Evolutionary conservation across 257 asterid species (phyloP), one percentile per base, ranked within the genome.

Genomic region (Jasminum sambac): DNA sequence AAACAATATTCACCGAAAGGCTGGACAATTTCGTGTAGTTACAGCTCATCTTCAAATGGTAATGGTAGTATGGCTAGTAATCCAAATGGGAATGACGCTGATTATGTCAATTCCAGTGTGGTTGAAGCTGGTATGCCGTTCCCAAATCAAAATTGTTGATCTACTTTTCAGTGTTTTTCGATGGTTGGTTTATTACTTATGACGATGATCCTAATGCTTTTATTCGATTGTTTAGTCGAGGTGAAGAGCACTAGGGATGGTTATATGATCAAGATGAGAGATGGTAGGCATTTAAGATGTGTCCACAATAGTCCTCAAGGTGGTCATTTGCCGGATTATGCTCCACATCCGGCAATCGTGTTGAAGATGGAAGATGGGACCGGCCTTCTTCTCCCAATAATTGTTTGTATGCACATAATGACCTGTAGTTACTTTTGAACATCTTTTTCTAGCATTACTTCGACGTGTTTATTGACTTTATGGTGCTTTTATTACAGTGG

Each of bases 61-160:
- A 87, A 88, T 80, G 96, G 95, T 17, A 90, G 96, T 86, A 89
- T 67, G 85, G 98, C 97, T 0, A 97, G 81, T 64, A 93, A 87
- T 76, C 82, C 83, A 67, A 90, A 73, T 8, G 95, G 85, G 79
- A 89, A 78, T 43, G 96, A 94, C 37, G 82, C 96, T 0, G 96
- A 94, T 81, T 91, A 91, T 74, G 96, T 94, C 36, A 86, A 87
- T 73, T 89, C 99, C 5, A 89, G 90, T 50, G 96, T 94, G 67
- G 72, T 94, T 48, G 98, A 94, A 89, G 99, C 99, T 63, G 97
- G 99, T 94, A 83, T 17, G 69, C 43, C 21, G 21, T 23, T 19
- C 23, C 23, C 0, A 55, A 55, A 55, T 55, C 21, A 6, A 19
- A 21, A 11, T 55, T 55, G 34, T 55, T 55, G 19, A 14, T 21